These are phyloP conservation scores for Poa annua DNA, from an alignment of 176 grass and related monocot genomes.

Conservation along the genomic window DNA sequence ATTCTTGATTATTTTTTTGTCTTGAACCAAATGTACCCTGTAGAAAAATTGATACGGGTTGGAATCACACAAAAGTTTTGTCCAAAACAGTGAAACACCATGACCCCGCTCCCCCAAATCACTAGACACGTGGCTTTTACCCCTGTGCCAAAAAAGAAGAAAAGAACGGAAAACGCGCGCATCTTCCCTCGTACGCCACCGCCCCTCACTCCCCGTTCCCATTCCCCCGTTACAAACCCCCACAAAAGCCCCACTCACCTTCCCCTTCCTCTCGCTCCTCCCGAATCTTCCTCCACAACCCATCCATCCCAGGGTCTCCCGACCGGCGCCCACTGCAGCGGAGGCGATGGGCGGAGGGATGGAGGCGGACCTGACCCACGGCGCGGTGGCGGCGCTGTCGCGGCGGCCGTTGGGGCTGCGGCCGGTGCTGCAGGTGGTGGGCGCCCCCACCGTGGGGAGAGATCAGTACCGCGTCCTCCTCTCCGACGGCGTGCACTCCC, in stretches of 20 bases:
- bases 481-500: constrained; percentile 73
- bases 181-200: background rate
- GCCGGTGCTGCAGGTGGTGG: constrained; percentile 78
- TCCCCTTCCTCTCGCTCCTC: background rate
- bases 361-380: constrained; percentile 48
- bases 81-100: too few species aligned
- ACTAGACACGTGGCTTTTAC: too few species aligned
- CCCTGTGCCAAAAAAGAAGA: too few species aligned
- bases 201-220: background rate
- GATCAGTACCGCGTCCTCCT: constrained; percentile 77
- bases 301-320: background rate
- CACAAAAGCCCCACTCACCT: background rate
- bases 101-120: too few species aligned
- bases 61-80: too few species aligned
- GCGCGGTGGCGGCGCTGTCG: constrained; percentile 55
- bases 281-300: background rate
- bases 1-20: too few species aligned
- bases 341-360: constrained; percentile 4
- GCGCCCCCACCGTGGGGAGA: constrained; percentile 3
- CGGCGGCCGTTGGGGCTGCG: constrained; percentile 24
- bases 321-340: background rate
- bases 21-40: too few species aligned
- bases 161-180: too few species aligned
- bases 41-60: too few species aligned
- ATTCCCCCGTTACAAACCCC: background rate